Conservation (phyloP, 257 asterid genomes). For the Anisodus acutangulus region DNA sequence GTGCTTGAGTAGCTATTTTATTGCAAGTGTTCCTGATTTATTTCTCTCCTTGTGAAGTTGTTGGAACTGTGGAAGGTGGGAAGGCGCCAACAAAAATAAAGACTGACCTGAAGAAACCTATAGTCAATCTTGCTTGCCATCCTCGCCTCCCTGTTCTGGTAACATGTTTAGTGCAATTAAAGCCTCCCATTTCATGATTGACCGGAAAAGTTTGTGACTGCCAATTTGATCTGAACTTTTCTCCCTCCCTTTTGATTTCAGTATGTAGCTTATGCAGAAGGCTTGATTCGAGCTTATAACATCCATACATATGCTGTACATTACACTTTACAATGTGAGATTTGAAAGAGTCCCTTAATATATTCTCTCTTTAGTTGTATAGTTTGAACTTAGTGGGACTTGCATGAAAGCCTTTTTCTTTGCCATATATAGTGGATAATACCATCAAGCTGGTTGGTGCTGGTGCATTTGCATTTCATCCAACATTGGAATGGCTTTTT, state of each 20-base stretch:
- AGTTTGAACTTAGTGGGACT: constrained; percentile 8
- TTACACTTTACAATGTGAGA: constrained; percentile 95
- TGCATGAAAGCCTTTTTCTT: constrained; percentile 17
- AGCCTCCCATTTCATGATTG: constrained; percentile 4
- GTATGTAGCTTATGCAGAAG: constrained; percentile 99
- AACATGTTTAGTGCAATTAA: constrained; percentile 35
- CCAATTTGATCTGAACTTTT: constrained; percentile 38
- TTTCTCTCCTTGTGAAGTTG: constrained; percentile 56
- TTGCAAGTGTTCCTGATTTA: constrained; percentile 15
- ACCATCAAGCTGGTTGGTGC: constrained; percentile 96
- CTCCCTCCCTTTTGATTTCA: constrained; percentile 47
- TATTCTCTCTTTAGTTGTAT: constrained; percentile 7
- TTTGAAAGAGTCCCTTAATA: constrained; percentile 29
- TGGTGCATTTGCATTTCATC: constrained; percentile 98
- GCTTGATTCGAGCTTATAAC: constrained; percentile 95
- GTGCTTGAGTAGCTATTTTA: background rate
- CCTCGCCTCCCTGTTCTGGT: constrained; percentile 99
- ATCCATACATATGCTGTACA: constrained; percentile 89
- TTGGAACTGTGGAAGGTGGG: constrained; percentile 98
- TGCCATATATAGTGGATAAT: constrained; percentile 78
- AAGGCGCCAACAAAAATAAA: constrained; percentile 97
- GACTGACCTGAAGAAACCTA: constrained; percentile 98
- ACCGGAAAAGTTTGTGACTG: constrained; percentile 26
- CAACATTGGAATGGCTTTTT: constrained; percentile 95
- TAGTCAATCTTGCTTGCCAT: constrained; percentile 97